These are phyloP conservation scores for Iberis pinnata DNA, from an alignment of 345 rosid species.

Conservation along the genomic window DNA sequence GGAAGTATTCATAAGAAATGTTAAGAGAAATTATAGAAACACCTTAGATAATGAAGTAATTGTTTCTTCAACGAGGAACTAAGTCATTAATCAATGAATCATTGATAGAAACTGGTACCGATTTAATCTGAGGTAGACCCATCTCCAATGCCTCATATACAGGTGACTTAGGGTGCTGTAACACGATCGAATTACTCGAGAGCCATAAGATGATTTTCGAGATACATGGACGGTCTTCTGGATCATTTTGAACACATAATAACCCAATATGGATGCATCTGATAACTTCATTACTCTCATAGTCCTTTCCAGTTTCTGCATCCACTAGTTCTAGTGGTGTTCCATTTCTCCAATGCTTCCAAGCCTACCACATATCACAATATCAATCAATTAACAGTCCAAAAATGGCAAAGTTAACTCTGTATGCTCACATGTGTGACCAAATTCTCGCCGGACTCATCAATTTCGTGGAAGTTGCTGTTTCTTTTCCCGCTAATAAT, in stretches of 20 bases:
- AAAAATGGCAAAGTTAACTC: not conserved
- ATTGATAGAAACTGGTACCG: not conserved
- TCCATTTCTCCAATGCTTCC: conserved; percentile 42
- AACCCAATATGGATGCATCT: conserved; percentile 45
- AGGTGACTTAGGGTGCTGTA: conserved; percentile 29
- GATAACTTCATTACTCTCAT: conserved; percentile 31
- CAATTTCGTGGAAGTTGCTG: conserved; percentile 17
- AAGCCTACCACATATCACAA: conserved; percentile 21
- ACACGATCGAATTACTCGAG: conserved; percentile 20
- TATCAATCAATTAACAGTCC: not conserved
- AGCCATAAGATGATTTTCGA: conserved; percentile 32
- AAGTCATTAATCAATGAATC: conserved; percentile 2
- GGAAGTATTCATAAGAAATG: not conserved
- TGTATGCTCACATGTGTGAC: conserved; percentile 31
- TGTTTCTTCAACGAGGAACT: conserved; percentile 17
- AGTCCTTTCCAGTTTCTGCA: conserved; percentile 15
- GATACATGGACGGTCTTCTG: conserved; percentile 29
- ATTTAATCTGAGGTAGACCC: not conserved
- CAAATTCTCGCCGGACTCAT: conserved; percentile 4
- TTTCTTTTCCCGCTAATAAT: conserved; percentile 26
- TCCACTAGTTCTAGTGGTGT: conserved; percentile 38
- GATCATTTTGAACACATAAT: conserved; percentile 46
- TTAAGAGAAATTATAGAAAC: not conserved
- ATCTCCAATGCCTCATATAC: conserved; percentile 10
- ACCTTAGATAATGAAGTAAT: not conserved